These are phyloP conservation scores for Nitzschia sp. DNA, from an alignment of 108 stramenopile genomes.

Conservation along the genomic window DNA sequence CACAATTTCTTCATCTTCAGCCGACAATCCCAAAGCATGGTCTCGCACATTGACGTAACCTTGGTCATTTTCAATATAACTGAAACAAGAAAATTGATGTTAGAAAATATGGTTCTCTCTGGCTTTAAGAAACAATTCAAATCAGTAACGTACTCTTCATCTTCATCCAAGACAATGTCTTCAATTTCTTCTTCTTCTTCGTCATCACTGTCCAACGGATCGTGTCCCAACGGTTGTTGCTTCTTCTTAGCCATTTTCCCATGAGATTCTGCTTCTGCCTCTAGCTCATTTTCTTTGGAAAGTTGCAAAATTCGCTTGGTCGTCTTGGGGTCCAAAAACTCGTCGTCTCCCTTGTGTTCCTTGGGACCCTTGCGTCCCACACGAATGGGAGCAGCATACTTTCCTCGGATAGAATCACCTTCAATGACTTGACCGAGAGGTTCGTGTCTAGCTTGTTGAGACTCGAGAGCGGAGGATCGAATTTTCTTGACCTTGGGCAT, in stretches of 20 bases:
- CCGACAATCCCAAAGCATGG: slow-evolving; percentile 58
- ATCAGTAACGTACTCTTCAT: slow-evolving; percentile 52
- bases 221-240: slow-evolving; percentile 6
- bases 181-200: slow-evolving; percentile 72
- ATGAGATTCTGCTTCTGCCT: slow-evolving; percentile 60
- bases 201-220: slow-evolving; percentile 46
- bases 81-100: slow-evolving; percentile 4
- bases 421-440: slow-evolving; percentile 83
- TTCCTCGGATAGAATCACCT: slow-evolving; percentile 67
- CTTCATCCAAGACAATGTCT: slow-evolving; percentile 50
- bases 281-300: slow-evolving; percentile 63
- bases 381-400: slow-evolving; percentile 56
- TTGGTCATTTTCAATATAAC: slow-evolving; percentile 63
- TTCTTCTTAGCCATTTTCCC: slow-evolving; percentile 23
- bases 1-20: slow-evolving; percentile 78
- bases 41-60: slow-evolving; percentile 71
- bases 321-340: slow-evolving; percentile 65
- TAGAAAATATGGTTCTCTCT: not conserved
- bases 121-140: not conserved
- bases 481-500: slow-evolving; percentile 70
- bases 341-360: slow-evolving; percentile 33
- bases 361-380: slow-evolving; percentile 24
- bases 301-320: slow-evolving; percentile 64
- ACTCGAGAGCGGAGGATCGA: slow-evolving; percentile 41
- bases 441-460: slow-evolving; percentile 60